Base-by-base conservation (phyloP, 2,329 filamentous ascomycete species). In the Thielaviopsis cerberus region DNA sequence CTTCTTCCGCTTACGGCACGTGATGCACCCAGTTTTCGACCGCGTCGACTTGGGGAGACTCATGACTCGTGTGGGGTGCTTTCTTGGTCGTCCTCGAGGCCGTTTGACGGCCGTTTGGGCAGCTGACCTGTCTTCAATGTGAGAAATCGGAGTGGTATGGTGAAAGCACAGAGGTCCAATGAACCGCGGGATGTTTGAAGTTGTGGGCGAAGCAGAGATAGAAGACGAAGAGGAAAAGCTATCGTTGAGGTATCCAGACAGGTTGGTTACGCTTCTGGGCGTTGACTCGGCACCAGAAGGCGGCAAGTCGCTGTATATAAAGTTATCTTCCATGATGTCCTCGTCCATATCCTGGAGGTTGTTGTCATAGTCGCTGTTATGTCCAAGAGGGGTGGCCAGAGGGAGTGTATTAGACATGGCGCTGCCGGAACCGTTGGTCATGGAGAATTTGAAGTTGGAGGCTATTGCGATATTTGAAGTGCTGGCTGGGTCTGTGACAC, bases 31-130 rank as follows among this genome's bases (percentile, higher is more conserved):
- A 1, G 81, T 85, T 70, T 84, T 85, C 56, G 81, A 83, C 55
- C 82, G 74, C 22, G 86, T 87, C 24, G 50, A 23, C 68, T 94
- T 94, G 59, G 86, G 82, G 55, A 86, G 72, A 67, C 92, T 94
- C 27, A 11, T 41, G 65, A 77, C 79, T 54, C 74, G 71, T 20
- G 85, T 72, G 45, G 87, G 85, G 64, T 89, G 82, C 72, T 94
- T 94, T 69, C 88, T 78, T 55, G 89, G 89, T 57, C 89, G 78
- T 34, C 89, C 89, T 65, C 89, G 80, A 64, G 83, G 83, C 65
- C 84, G 76, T 70, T 84, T 85, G 41, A 69, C 67, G 63, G 78
- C 79, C 22, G 69, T 63, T 25, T 70, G 41, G 20, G 37, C 37
- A 20, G 37, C 37, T 3, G 41, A 48, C 15, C 41, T 48, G 10